These are phyloP conservation scores for Pseudomonodictys pantanalensis DNA, from an alignment of 495 filamentous ascomycete species.

Conservation along the genomic window DNA sequence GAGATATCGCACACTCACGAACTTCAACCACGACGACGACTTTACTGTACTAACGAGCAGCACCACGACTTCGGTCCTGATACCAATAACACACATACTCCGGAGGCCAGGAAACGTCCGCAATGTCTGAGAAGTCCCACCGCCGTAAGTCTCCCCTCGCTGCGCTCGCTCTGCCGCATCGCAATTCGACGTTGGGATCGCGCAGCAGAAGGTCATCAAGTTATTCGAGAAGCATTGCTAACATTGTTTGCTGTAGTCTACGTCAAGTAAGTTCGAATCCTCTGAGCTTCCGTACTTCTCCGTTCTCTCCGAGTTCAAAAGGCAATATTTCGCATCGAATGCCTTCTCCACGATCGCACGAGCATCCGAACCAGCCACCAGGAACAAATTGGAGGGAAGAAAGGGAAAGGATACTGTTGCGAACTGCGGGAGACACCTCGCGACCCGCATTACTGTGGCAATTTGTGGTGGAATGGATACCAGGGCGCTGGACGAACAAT, in stretches of 20 bases:
- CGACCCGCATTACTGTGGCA: no score
- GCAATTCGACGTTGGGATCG: no score
- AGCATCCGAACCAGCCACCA: no score
- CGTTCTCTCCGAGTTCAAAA: slow-evolving; percentile 39
- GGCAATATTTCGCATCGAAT: no score
- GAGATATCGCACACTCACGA: not conserved
- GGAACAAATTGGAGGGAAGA: no score
- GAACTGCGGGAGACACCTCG: no score
- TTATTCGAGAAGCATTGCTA: slow-evolving; percentile 18
- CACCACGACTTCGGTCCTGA: slow-evolving; percentile 22
- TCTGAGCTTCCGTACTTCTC: slow-evolving; percentile 27
- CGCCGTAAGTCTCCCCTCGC: slow-evolving; percentile 26
- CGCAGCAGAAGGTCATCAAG: no score
- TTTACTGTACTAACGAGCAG: slow-evolving; percentile 16
- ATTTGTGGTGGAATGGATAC: no score
- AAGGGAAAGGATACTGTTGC: no score
- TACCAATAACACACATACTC: slow-evolving; percentile 14
- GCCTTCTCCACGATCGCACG: no score
- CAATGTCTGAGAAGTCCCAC: slow-evolving; percentile 31
- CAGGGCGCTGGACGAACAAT: not conserved
- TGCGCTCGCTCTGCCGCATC: no score
- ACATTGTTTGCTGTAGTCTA: slow-evolving; percentile 63
- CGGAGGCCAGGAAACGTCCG: slow-evolving; percentile 17
- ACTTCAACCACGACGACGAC: slow-evolving; percentile 11
- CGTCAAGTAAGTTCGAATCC: slow-evolving; percentile 71